phyloP scores from a whole-genome alignment of 768 basidiomycete genomes.

The Clavaria fumosa region DNA sequence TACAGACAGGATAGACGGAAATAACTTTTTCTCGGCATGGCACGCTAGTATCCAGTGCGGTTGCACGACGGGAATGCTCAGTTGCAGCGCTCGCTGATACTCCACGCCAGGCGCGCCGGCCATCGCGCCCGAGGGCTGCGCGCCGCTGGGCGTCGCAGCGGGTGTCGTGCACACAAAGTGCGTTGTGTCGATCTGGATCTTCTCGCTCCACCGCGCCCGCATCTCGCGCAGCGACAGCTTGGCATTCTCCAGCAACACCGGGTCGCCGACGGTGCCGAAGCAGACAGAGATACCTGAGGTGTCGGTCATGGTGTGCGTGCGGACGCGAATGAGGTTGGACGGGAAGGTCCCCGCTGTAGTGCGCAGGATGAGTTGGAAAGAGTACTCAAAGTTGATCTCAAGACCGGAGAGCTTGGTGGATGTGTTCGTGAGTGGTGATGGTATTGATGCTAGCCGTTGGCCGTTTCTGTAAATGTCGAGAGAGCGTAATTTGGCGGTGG shows the following conservation, averaged over 20 bases:
- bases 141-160: conserved; percentile 45
- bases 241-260: conserved; percentile 59
- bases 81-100: conserved; percentile 88
- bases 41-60: conserved; percentile 94
- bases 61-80: conserved; percentile 89
- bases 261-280: conserved; percentile 81
- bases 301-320: conserved; percentile 89
- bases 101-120: conserved; percentile 60
- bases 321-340: conserved; percentile 67
- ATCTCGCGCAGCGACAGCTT: conserved; percentile 72
- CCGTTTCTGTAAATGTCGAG: conserved; percentile 90
- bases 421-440: conserved; percentile 67
- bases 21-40: conserved; percentile 67
- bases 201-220: conserved; percentile 81
- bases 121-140: conserved; percentile 35
- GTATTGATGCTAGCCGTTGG: conserved; percentile 75
- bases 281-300: conserved; percentile 92
- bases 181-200: conserved; percentile 94
- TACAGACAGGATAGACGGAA: conserved; percentile 1
- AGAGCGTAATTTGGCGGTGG: conserved; percentile 71
- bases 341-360: conserved; percentile 87
- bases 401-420: conserved; percentile 79
- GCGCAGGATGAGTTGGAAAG: conserved; percentile 86
- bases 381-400: conserved; percentile 71
- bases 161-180: conserved; percentile 96